Percentiles rank a stretch among this genome's conserved stretches.
Evolutionary conservation across 2,329 filamentous ascomycete genomes (phyloP).

Genomic region (Colletotrichum costaricense): DNA sequence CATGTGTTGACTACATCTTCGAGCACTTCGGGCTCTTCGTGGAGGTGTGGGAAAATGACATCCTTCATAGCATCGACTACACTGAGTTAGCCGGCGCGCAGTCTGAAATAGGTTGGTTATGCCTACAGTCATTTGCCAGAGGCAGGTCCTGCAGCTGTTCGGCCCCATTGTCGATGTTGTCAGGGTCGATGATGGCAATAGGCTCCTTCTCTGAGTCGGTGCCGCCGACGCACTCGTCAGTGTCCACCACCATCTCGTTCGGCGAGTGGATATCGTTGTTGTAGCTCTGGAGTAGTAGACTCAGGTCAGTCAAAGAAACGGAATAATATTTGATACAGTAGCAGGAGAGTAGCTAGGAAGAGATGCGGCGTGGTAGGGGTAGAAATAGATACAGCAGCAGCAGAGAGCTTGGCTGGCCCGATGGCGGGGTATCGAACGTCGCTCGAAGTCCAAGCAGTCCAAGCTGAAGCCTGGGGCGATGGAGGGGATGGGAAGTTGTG

Average conservation of each 20-base stretch:
- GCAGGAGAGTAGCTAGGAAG: not conserved
- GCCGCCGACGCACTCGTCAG: conserved; percentile 65
- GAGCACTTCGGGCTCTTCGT: conserved; percentile 82
- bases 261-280: conserved; percentile 63
- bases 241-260: conserved; percentile 67
- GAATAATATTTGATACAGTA: not conserved
- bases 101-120: conserved; percentile 34
- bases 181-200: conserved; percentile 66
- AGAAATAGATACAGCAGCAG: not conserved
- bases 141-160: conserved; percentile 61
- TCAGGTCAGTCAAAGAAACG: conserved; percentile 10
- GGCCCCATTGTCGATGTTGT: conserved; percentile 59
- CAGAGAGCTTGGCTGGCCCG: conserved; percentile 19
- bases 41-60: conserved; percentile 76
- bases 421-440: conserved; percentile 30
- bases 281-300: conserved; percentile 54
- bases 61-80: conserved; percentile 88
- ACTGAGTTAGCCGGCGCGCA: conserved; percentile 40
- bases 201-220: conserved; percentile 61
- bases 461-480: not conserved
- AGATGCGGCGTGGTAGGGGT: not conserved
- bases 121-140: conserved; percentile 65
- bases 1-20: conserved; percentile 84
- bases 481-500: not conserved
- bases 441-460: not conserved